These are phyloP conservation scores for Leptomonas seymouri DNA, from an alignment of 208 protist species.

Conservation along the genomic window DNA sequence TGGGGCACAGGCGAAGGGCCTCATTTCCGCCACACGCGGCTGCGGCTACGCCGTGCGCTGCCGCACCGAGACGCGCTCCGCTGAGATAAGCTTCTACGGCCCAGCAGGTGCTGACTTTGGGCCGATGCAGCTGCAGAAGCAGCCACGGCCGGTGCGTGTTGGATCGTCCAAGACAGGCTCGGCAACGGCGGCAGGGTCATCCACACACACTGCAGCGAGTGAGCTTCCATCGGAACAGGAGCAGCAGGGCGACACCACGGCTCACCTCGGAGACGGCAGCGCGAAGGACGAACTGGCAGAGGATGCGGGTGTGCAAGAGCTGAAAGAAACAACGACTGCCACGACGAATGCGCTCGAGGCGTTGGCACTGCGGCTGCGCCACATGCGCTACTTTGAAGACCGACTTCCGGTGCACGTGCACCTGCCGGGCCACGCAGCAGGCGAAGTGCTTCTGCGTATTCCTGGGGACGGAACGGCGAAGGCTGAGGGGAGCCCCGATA, in stretches of 20 bases:
- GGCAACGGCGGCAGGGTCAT: neutral
- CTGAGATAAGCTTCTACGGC: conserved; percentile 69
- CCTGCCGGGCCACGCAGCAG: conserved; percentile 31
- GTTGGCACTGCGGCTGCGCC: conserved; percentile 29
- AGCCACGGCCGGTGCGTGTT: conserved; percentile 4
- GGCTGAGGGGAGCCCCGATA: too few relatives aligned
- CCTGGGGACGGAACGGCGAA: neutral
- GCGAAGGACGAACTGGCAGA: neutral
- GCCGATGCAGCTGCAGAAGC: conserved; percentile 33
- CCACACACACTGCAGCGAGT: neutral
- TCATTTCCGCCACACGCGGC: conserved; percentile 2
- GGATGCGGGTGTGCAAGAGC: neutral
- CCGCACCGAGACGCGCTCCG: conserved; percentile 77
- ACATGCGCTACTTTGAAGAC: conserved; percentile 36
- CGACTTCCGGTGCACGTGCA: conserved; percentile 30
- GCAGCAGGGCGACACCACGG: neutral
- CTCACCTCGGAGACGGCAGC: neutral
- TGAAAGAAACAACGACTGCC: neutral
- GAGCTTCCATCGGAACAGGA: neutral
- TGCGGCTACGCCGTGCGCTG: conserved; percentile 67
- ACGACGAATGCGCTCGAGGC: conserved; percentile 18
- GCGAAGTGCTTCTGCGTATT: conserved; percentile 26
- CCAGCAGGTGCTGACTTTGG: conserved; percentile 54
- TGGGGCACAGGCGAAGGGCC: neutral
- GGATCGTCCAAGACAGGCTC: conserved; percentile 10